Percentiles rank a stretch among this genome's conserved stretches.
Evolutionary conservation across 768 basidiomycete species (phyloP).

Genomic region (Kwoniella europaea): DNA sequence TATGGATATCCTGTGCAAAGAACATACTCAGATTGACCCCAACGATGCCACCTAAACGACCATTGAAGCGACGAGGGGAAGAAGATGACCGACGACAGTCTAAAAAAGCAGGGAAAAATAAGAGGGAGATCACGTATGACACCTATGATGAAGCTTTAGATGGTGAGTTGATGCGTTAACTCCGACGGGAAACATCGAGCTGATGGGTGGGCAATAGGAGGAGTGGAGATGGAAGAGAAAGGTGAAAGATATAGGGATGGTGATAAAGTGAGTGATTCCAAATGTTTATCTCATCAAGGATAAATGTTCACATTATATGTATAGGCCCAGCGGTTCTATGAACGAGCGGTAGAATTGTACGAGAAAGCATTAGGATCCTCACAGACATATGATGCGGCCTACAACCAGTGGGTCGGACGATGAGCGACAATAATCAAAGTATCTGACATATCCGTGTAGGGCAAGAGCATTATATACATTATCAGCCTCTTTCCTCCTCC

Average conservation of each 20-base stretch:
- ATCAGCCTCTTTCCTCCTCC: slow-evolving; percentile 49
- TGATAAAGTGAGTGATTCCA: slow-evolving; percentile 54
- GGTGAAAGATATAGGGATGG: slow-evolving; percentile 56
- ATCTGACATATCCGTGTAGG: slow-evolving; percentile 27
- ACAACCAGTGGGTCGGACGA: slow-evolving; percentile 47
- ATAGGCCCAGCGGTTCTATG: slow-evolving; percentile 55
- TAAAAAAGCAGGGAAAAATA: slow-evolving; percentile 40
- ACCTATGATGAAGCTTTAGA: slow-evolving; percentile 58
- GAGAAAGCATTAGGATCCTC: slow-evolving; percentile 43
- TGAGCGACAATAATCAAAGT: too few relatives aligned
- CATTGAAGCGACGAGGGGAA: slow-evolving; percentile 31
- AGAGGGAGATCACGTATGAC: slow-evolving; percentile 51
- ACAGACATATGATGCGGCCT: slow-evolving; percentile 50
- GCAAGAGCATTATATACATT: slow-evolving; percentile 54
- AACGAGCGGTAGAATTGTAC: slow-evolving; percentile 54
- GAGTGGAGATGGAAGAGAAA: slow-evolving; percentile 57
- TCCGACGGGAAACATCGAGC: neutral
- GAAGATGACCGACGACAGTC: slow-evolving; percentile 35
- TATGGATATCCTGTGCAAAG: too few relatives aligned
- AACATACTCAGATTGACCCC: neutral
- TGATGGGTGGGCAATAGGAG: slow-evolving; percentile 36
- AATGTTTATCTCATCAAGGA: too few relatives aligned
- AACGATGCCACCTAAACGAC: slow-evolving; percentile 26
- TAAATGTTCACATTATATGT: neutral
- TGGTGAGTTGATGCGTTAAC: slow-evolving; percentile 33